A percentile compares a stretch with the other conserved stretches of the same genome.
These are phyloP conservation scores for Phytophthora cryptogea DNA, from an alignment of 352 stramenopile genomes.

Conservation along the genomic window DNA sequence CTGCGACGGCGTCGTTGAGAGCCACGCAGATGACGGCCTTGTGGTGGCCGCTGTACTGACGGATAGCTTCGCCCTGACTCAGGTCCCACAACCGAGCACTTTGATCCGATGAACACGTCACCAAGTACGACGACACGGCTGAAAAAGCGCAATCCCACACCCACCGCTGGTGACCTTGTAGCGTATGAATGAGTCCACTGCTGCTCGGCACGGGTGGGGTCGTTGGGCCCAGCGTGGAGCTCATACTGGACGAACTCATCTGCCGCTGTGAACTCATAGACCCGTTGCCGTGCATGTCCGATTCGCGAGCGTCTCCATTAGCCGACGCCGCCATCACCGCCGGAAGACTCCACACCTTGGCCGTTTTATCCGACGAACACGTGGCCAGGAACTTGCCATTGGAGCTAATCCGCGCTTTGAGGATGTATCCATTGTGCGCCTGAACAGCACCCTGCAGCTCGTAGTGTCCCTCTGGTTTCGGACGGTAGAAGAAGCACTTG, in stretches of 20 bases:
- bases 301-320: slow-evolving; percentile 20
- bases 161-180: slow-evolving; percentile 94
- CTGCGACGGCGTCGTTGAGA: slow-evolving; percentile 82
- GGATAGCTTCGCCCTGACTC: slow-evolving; percentile 83
- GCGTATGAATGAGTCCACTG: slow-evolving; percentile 70
- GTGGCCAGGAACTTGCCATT: slow-evolving; percentile 91
- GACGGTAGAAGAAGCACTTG: slow-evolving; percentile 94
- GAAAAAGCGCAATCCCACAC: slow-evolving; percentile 99
- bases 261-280: slow-evolving; percentile 38
- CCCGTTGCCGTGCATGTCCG: slow-evolving; percentile 35
- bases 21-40: slow-evolving; percentile 90
- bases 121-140: slow-evolving; percentile 97
- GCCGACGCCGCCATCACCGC: slow-evolving; percentile 31
- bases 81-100: slow-evolving; percentile 98
- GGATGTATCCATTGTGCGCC: slow-evolving; percentile 91
- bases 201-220: slow-evolving; percentile 34
- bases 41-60: slow-evolving; percentile 90
- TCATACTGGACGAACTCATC: slow-evolving; percentile 39
- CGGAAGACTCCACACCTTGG: slow-evolving; percentile 88
- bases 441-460: slow-evolving; percentile 70
- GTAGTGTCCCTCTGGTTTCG: slow-evolving; percentile 65
- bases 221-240: slow-evolving; percentile 27
- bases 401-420: slow-evolving; percentile 91
- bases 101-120: slow-evolving; percentile 96
- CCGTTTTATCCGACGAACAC: slow-evolving; percentile 92